Evolutionary conservation across 1,284 basidiomycete genomes (phyloP), one percentile per base, ranked within the genome.

Genomic region (Ceratobasidium sp.): DNA sequence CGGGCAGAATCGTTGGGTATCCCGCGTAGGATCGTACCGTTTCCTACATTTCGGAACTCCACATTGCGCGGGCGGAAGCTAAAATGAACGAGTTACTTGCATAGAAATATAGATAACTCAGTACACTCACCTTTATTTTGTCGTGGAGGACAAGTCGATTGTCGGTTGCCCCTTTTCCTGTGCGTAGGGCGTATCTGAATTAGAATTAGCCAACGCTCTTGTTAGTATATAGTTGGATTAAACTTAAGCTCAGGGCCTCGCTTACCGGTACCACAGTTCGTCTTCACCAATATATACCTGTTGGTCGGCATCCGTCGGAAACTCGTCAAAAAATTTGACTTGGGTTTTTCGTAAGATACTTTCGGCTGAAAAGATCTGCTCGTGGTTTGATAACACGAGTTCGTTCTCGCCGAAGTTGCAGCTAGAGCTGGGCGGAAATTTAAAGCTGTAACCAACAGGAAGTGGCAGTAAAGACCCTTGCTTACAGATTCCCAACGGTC

Each of bases 341-440:
- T 13, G 12, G n/a, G 39, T 46, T 55, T 53, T 69, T 1, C 49
- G 6, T 18, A 53, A 13, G 33, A 69, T 69, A 10, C n/a, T 9
- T 10, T 53, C 49, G 20, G 49, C 46, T 9, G 23, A 33, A 33
- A 69, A 9, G 1, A 69, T 44, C n/a, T 69, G 67, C n/a, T 53
- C 49, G 46, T 69, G 46, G 20, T 69, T 44, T 10, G 67, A 69
- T 13, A 69, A 15, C 28, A 69, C 67, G 5, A 69, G 23, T 55
- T 69, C 67, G 26, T 53, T 7, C 28, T 51, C 15, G n/a, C 67
- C 49, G n/a, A 69, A 69, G 1, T 13, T 2, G 6, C 67, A 69
- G 26, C 26, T 53, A n/a, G n/a, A 33, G 7, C 67, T 69, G 53
- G 20, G 2, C 2, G 20, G 20, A n/a, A 42, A n/a, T 40, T 15